Conservation (phyloP, 2,329 filamentous ascomycete genomes). For the Alternaria consortialis region DNA sequence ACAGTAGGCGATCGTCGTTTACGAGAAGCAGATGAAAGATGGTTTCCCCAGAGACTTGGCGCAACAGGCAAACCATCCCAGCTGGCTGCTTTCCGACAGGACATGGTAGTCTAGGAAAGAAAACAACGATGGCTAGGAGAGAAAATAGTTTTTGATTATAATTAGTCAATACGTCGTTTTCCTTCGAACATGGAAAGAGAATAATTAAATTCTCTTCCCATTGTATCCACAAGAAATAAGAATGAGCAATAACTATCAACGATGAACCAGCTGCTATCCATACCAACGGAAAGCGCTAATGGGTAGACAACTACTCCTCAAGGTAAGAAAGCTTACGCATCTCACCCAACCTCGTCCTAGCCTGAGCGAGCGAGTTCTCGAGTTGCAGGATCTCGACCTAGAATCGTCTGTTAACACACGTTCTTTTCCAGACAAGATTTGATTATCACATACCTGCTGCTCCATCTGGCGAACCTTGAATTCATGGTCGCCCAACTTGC, state of each 20-base stretch:
- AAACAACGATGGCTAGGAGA: no score
- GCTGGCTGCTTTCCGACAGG: no score
- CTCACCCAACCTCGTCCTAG: constrained; percentile 86
- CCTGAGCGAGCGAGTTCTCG: constrained; percentile 83
- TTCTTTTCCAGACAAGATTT: background rate
- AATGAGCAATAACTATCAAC: background rate
- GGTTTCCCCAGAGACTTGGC: background rate
- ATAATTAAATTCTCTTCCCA: background rate
- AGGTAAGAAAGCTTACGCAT: constrained; percentile 97
- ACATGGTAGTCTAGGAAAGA: no score
- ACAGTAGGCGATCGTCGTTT: background rate
- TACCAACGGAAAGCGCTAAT: background rate
- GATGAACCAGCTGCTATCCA: constrained; percentile 2
- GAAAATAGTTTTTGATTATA: background rate
- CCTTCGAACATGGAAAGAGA: background rate
- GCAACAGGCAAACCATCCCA: no score
- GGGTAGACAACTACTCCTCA: constrained; percentile 38
- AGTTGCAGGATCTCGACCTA: constrained; percentile 97
- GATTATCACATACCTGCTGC: constrained; percentile 80
- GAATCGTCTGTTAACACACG: constrained; percentile 20
- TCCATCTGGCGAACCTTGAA: constrained; percentile 99
- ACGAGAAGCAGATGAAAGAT: background rate
- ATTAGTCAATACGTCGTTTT: background rate
- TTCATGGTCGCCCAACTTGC: constrained; percentile 87
- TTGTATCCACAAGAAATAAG: background rate